These are phyloP conservation scores for Talaromyces proteolyticus DNA, from an alignment of 495 filamentous ascomycete genomes.

Conservation along the genomic window DNA sequence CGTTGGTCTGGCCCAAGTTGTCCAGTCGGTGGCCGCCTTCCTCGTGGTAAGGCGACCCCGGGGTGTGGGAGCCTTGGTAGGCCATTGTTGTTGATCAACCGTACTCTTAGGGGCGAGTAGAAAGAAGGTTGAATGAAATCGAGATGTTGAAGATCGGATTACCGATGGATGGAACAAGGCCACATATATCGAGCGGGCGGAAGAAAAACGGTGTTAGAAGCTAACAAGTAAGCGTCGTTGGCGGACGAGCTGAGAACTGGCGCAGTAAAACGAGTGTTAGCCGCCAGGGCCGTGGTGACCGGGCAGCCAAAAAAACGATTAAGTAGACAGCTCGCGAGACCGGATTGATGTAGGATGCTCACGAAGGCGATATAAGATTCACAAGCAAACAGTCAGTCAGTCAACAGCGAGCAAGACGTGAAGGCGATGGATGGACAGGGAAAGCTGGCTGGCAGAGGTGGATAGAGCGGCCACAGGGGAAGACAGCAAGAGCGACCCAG, in stretches of 20 bases:
- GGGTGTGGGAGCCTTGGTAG: slow-evolving; percentile 36
- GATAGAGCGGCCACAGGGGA: too few species aligned
- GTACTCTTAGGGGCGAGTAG: background rate
- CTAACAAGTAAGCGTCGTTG: background rate
- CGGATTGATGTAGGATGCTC: too few species aligned
- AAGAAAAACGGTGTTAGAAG: background rate
- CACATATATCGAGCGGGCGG: background rate
- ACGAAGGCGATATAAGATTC: too few species aligned
- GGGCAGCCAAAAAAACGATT: too few species aligned
- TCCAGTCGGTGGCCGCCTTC: slow-evolving; percentile 60
- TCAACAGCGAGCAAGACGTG: too few species aligned
- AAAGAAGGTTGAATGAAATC: background rate
- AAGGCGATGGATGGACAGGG: too few species aligned
- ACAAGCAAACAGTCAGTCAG: too few species aligned
- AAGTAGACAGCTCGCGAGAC: too few species aligned
- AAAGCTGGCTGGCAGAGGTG: too few species aligned
- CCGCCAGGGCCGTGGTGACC: background rate
- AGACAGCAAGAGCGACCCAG: too few species aligned
- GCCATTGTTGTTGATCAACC: slow-evolving; percentile 36
- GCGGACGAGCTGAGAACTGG: too few species aligned
- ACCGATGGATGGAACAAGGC: too few species aligned
- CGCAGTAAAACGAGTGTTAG: background rate
- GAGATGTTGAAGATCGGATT: background rate
- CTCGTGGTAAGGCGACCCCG: slow-evolving; percentile 24
- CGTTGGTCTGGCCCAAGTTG: slow-evolving; percentile 57